phyloP scores from a whole-genome alignment of 2,329 filamentous ascomycete genomes.

The Blastomyces gilchristii region DNA sequence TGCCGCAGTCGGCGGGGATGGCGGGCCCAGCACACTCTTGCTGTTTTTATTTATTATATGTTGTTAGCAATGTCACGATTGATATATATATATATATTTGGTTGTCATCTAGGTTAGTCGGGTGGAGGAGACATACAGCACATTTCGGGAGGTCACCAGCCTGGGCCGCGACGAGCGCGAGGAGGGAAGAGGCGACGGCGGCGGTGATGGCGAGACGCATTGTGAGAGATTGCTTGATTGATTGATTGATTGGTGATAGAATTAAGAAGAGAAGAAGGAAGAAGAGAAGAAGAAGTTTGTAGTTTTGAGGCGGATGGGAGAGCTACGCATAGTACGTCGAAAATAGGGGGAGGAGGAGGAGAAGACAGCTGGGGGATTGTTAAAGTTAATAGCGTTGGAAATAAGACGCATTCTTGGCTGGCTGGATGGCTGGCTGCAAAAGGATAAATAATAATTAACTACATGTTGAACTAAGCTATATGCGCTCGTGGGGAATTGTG shows the following conservation, averaged over 20 bases:
- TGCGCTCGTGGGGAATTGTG: too few species aligned
- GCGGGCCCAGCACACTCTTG: slow-evolving; percentile 34
- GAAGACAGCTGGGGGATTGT: too few species aligned
- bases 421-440: too few species aligned
- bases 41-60: slow-evolving; percentile 14
- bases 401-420: too few species aligned
- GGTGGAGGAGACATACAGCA: slow-evolving; percentile 40
- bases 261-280: neutral
- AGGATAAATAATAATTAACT: too few species aligned
- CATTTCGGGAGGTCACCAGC: slow-evolving; percentile 41
- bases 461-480: too few species aligned
- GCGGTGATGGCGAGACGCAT: slow-evolving; percentile 47
- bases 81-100: neutral
- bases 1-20: slow-evolving; percentile 30
- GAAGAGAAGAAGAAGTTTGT: neutral
- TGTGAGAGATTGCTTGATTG: slow-evolving; percentile 23
- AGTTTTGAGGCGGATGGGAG: neutral
- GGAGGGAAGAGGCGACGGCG: slow-evolving; percentile 46
- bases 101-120: neutral
- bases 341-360: too few species aligned
- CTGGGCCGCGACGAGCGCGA: slow-evolving; percentile 40
- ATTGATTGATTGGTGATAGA: neutral
- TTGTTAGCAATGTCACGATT: neutral
- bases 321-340: too few species aligned
- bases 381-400: too few species aligned